Evolutionary conservation across 345 rosid genomes (phyloP), one percentile per base, ranked within the genome.

Genomic region (Jatropha curcas): DNA sequence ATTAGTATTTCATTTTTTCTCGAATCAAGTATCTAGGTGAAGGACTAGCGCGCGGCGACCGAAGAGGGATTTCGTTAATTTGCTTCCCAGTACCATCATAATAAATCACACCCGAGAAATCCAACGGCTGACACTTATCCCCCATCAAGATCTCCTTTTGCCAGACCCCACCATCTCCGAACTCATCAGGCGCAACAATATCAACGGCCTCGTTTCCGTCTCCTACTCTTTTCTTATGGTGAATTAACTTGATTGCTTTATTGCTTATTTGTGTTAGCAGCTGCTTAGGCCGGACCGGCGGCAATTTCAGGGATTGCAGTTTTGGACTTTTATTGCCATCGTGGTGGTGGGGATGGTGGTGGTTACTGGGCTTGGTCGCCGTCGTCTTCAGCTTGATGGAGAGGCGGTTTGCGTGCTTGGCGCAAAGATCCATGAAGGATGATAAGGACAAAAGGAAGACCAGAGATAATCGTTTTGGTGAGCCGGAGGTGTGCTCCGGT

Each of bases 61-160:
- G 83, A 0, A 71, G 65, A 53, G 99, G 98, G 67, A 85, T 50
- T 79, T 92, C 85, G 37, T 83, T 57, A 7, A 91, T 79, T 67
- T 79, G 88, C 59, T 81, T 88, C 64, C 99, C 98, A 20, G 59
- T 35, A 72, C 83, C 78, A 61, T 95, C 98, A 34, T 95, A 95
- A 68, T 90, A 91, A 28, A 95, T 92, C 37, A 81, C 97, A n/a
- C 98, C 99, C 1, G 99, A 86, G 74, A 89, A 82, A 81, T 89
- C 84, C 84, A 92, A 81, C 80, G 98, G 99, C 82, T 92, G 90
- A 77, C 99, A 95, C 63, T 90, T 90, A 35, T 87, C 96, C 34
- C 99, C 99, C 99, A 95, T 92, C 79, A 95, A 77, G 72, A 95
- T 92, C 71, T 88, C 50, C 84, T 84, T 84, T 68, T 85, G 98